phyloP scores from a whole-genome alignment of 2,329 filamentous ascomycete genomes.

The Fusarium sulawesiense region DNA sequence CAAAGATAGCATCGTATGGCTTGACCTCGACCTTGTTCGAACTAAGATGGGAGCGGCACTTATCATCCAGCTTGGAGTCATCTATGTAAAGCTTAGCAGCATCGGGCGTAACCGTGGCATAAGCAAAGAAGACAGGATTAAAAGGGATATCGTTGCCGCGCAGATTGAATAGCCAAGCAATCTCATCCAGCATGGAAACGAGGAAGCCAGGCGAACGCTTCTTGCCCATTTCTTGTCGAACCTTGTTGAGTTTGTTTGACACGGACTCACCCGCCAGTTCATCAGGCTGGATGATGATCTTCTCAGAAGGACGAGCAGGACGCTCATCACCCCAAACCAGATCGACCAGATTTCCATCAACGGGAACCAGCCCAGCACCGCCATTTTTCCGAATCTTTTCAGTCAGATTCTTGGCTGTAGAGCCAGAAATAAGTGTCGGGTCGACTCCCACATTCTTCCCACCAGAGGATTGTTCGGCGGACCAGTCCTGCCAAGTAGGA shows the following conservation, averaged over 20 bases:
- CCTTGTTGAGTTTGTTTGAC: slow-evolving; percentile 82
- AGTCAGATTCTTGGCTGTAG: slow-evolving; percentile 73
- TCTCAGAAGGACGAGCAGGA: slow-evolving; percentile 79
- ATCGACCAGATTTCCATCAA: slow-evolving; percentile 90
- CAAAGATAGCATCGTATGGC: slow-evolving; percentile 85
- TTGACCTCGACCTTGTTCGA: slow-evolving; percentile 77
- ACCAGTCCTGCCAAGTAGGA: slow-evolving; percentile 98
- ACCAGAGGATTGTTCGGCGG: slow-evolving; percentile 83
- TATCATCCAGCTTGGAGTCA: slow-evolving; percentile 76
- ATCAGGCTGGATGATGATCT: slow-evolving; percentile 76
- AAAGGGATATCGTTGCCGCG: slow-evolving; percentile 95
- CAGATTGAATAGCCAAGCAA: slow-evolving; percentile 98
- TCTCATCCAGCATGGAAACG: slow-evolving; percentile 94
- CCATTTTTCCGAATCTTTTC: slow-evolving; percentile 90
- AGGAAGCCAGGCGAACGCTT: slow-evolving; percentile 89
- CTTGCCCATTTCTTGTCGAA: slow-evolving; percentile 92
- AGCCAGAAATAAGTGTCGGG: slow-evolving; percentile 82
- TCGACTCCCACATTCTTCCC: slow-evolving; percentile 93
- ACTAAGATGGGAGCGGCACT: slow-evolving; percentile 76
- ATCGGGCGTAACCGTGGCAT: slow-evolving; percentile 84
- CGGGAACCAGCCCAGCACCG: slow-evolving; percentile 78
- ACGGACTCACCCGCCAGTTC: slow-evolving; percentile 86
- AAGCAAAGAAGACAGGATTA: slow-evolving; percentile 98
- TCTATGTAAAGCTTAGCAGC: slow-evolving; percentile 87
- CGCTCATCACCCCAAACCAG: slow-evolving; percentile 83